These are phyloP conservation scores for Chlamydomonas applanata DNA, from an alignment of 139 green algal species.

Conservation along the genomic window DNA sequence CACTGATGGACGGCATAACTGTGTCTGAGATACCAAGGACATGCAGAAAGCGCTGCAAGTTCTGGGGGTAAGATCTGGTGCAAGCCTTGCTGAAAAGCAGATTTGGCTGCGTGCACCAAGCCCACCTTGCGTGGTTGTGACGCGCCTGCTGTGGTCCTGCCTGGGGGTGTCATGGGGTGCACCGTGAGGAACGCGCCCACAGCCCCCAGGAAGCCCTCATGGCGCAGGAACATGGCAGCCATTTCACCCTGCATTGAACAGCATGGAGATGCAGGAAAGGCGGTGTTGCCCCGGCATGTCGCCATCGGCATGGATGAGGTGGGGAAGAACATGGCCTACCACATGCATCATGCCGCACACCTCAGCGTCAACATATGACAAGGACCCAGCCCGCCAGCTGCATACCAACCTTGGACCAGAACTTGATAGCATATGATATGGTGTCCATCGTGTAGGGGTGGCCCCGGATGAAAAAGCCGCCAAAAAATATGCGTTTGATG, in stretches of 20 bases:
- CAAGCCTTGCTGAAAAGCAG: too few species aligned
- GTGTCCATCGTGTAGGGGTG: slow-evolving; percentile 99
- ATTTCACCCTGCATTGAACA: slow-evolving; percentile 79
- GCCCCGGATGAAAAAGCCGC: slow-evolving; percentile 98
- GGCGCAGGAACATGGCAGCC: slow-evolving; percentile 94
- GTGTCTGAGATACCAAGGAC: too few species aligned
- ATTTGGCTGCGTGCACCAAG: neutral
- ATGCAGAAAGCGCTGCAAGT: too few species aligned
- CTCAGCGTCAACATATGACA: neutral
- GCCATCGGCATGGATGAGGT: too few species aligned
- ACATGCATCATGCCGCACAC: too few species aligned
- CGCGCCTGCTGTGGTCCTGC: neutral
- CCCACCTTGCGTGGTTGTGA: slow-evolving; percentile 19
- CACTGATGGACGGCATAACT: too few species aligned
- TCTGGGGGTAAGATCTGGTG: too few species aligned
- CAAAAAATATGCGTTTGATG: slow-evolving; percentile 91
- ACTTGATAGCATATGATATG: slow-evolving; percentile 96
- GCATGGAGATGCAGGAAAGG: neutral
- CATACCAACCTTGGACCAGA: slow-evolving; percentile 86
- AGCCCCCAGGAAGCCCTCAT: slow-evolving; percentile 95
- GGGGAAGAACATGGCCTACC: too few species aligned
- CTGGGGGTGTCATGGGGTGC: slow-evolving; percentile 46
- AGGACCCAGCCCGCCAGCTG: neutral
- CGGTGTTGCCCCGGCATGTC: too few species aligned
- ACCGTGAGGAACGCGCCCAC: slow-evolving; percentile 95